phyloP scores from a whole-genome alignment of 768 basidiomycete species.

The Lentinula lateritia region DNA sequence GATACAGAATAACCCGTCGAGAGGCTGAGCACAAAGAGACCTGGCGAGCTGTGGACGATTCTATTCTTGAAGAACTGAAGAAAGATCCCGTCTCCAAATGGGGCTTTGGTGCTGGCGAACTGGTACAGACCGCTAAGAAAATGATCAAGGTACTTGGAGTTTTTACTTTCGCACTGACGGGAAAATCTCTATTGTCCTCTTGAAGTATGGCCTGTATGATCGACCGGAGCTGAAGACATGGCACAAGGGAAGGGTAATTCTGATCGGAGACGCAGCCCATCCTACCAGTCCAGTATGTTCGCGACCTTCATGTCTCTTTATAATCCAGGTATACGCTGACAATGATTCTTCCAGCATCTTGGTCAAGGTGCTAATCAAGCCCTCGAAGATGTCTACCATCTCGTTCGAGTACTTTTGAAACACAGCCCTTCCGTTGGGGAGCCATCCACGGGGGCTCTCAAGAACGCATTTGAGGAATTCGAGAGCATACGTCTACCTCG shows the following conservation, averaged over 20 bases:
- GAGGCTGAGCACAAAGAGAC: conserved; percentile 34
- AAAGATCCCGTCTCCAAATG: conserved; percentile 9
- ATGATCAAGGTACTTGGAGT: conserved; percentile 11
- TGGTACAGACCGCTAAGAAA: conserved; percentile 11
- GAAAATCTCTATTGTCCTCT: background rate
- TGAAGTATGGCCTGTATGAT: conserved; percentile 37
- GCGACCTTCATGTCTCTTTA: background rate
- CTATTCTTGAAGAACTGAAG: conserved; percentile 6
- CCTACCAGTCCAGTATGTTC: conserved; percentile 38
- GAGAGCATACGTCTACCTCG: conserved; percentile 29
- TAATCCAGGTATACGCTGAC: background rate
- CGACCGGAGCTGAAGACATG: conserved; percentile 33
- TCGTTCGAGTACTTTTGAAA: conserved; percentile 25
- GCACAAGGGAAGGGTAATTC: conserved; percentile 34
- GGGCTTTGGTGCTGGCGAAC: conserved; percentile 13
- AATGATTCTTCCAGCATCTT: conserved; percentile 26
- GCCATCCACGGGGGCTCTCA: conserved; percentile 22
- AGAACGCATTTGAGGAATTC: conserved; percentile 25
- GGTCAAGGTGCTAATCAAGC: conserved; percentile 44
- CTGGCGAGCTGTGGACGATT: conserved; percentile 32
- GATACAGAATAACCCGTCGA: conserved; percentile 24
- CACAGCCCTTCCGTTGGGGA: conserved; percentile 21
- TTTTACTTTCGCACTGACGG: background rate
- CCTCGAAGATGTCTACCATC: conserved; percentile 33
- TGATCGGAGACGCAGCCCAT: conserved; percentile 42